phyloP scores from a whole-genome alignment of 306 rosid genomes.

The Abrus pulchellus region DNA sequence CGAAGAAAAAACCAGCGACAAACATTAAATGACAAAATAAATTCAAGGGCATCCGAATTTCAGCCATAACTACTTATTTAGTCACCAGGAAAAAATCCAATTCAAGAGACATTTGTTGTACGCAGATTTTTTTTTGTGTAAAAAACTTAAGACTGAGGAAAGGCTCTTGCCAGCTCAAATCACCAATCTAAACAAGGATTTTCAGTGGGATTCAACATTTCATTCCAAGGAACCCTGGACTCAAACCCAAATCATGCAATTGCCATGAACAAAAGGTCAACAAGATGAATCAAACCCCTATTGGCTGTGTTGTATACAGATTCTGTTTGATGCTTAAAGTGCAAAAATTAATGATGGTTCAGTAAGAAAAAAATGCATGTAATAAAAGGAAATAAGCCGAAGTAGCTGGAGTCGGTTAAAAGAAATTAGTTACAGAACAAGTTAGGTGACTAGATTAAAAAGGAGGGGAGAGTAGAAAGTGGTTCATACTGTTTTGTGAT shows the following conservation, averaged over 20 bases:
- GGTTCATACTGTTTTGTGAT: not conserved
- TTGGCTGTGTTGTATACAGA: not conserved
- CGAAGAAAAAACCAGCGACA: conserved; percentile 35
- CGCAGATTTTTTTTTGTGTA: not conserved
- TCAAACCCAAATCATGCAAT: conserved; percentile 24
- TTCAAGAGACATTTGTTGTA: not conserved
- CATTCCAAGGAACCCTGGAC: not conserved
- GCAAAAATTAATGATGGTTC: not conserved
- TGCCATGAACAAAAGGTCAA: not conserved
- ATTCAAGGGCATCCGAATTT: conserved; percentile 39
- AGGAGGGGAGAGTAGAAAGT: not conserved
- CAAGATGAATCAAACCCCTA: not conserved
- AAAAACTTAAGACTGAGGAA: not conserved
- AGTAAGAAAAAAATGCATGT: not conserved
- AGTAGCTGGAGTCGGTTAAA: not conserved
- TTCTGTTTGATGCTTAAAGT: not conserved
- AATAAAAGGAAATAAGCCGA: not conserved
- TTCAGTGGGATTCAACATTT: conserved; percentile 3
- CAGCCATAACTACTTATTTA: conserved; percentile 4
- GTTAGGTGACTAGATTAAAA: not conserved
- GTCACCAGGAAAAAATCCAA: conserved; percentile 20
- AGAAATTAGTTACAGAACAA: not conserved
- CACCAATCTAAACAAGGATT: conserved; percentile 9
- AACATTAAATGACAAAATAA: conserved; percentile 8
- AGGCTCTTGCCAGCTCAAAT: conserved; percentile 6